Percentiles rank a stretch among this genome's conserved stretches.
phyloP scores from a whole-genome alignment of 768 basidiomycete genomes.

The Tremella fuciformis region DNA sequence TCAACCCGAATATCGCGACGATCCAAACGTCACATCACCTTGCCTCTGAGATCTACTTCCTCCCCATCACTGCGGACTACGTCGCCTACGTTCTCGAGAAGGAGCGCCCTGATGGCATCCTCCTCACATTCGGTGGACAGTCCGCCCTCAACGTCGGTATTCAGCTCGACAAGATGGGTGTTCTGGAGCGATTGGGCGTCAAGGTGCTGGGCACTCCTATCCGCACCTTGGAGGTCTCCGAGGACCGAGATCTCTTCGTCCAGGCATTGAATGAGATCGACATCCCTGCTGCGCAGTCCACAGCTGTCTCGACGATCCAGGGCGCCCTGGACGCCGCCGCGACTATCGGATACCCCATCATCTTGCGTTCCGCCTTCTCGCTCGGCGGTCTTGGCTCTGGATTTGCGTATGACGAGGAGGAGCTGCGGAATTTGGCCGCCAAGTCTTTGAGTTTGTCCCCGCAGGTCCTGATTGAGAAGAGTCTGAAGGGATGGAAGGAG shows the following conservation, averaged over 20 bases:
- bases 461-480: conserved; percentile 93
- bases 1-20: conserved; percentile 98
- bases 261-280: conserved; percentile 96
- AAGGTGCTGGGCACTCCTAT: conserved; percentile 94
- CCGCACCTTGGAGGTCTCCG: conserved; percentile 89
- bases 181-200: conserved; percentile 86
- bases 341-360: conserved; percentile 92
- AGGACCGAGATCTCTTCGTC: conserved; percentile 93
- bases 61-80: conserved; percentile 94
- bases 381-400: conserved; percentile 97
- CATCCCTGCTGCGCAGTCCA: conserved; percentile 92
- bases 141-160: conserved; percentile 97
- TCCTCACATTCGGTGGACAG: conserved; percentile 97
- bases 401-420: conserved; percentile 90
- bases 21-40: conserved; percentile 99
- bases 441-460: conserved; percentile 86
- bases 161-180: conserved; percentile 91
- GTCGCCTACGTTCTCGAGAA: conserved; percentile 98
- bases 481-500: conserved; percentile 99
- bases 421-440: conserved; percentile 89
- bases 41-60: conserved; percentile 94
- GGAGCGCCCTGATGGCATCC: conserved; percentile 93
- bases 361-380: conserved; percentile 88
- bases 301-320: conserved; percentile 92
- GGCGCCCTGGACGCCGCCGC: conserved; percentile 88